Evolutionary conservation across 164 flowering plant species (phyloP), one percentile per base, ranked within the genome.

Genomic region (Kalanchoe fedtschenkoi): DNA sequence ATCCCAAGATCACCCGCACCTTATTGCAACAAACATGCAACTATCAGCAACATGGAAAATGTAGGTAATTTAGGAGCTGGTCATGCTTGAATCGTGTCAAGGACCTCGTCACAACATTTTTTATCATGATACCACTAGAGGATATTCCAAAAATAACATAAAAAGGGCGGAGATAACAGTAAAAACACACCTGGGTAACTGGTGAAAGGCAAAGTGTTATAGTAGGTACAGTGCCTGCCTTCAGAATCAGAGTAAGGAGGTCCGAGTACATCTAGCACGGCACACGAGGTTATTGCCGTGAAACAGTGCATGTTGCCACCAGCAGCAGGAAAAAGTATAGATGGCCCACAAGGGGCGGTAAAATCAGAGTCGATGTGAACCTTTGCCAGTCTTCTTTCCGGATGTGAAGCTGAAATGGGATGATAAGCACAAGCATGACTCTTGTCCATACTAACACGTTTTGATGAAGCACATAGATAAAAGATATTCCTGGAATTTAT

Each of bases 221-320:
- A 62, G 44, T 61, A 37, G 28, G 44, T 38, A 38, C 34, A 38
- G 13, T 28, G 51, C 32, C 63, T 61, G 29, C 63, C 44, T 29
- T 37, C 32, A 22, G 21, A 32, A 35, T 37, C 63, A 37, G 33
- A 38, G n/a, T 38, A 38, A 15, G 33, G 63, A 22, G 78, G 75
- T 32, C 75, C 58, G 39, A 80, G 34, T 21, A 80, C 77, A 55
- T 75, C 83, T 59, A 77, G 60, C 11, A 80, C 62, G 4, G 77
- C 81, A 65, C 81, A 73, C 5, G 81, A 74, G 43, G 77, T 71
- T 38, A 75, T 19, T 1, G 83, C 79, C 1, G 69, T 66, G 65
- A 80, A 77, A 17, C 65, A 67, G 34, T 80, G 77, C 14, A 75
- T 75, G 59, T 75, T 75, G n/a, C 78, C 78, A 0, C 83, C 83